These are phyloP conservation scores for Candida peoriensis DNA, from an alignment of 805 yeast genomes.

Conservation along the genomic window DNA sequence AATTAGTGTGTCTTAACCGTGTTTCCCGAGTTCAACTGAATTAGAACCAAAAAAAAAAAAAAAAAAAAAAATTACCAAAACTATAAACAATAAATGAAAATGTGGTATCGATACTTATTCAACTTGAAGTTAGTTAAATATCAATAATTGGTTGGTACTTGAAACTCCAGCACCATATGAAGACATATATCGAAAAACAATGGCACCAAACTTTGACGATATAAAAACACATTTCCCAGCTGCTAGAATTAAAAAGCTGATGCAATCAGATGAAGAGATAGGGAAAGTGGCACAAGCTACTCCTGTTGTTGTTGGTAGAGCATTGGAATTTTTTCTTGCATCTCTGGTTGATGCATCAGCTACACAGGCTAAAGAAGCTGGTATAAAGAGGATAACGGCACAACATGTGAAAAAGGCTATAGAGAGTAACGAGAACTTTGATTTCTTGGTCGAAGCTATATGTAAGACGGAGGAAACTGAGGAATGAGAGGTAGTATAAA, in stretches of 20 bases:
- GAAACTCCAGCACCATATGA: too few relatives aligned
- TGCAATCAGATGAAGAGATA: slow-evolving; percentile 98
- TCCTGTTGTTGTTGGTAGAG: slow-evolving; percentile 95
- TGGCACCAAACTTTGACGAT: slow-evolving; percentile 26
- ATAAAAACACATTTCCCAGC: slow-evolving; percentile 85
- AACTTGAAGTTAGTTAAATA: too few relatives aligned
- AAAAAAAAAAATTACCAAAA: too few relatives aligned
- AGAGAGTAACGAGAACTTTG: slow-evolving; percentile 83
- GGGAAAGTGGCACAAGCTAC: slow-evolving; percentile 99
- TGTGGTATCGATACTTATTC: too few relatives aligned
- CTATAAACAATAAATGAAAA: too few relatives aligned
- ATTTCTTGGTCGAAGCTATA: slow-evolving; percentile 69
- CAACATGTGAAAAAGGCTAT: slow-evolving; percentile 83
- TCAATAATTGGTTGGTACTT: too few relatives aligned
- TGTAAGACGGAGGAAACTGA: slow-evolving; percentile 20
- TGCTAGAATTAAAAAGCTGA: slow-evolving; percentile 90
- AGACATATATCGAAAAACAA: too few relatives aligned
- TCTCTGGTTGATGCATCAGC: slow-evolving; percentile 82
- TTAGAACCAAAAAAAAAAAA: too few relatives aligned
- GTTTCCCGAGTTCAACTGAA: too few relatives aligned
- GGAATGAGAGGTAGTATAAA: too few relatives aligned
- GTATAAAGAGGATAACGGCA: slow-evolving; percentile 76
- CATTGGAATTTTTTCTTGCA: slow-evolving; percentile 87
- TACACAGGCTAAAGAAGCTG: slow-evolving; percentile 66
- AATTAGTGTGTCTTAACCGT: too few relatives aligned